A percentile compares a stretch with the other conserved stretches of the same genome.
Evolutionary conservation across 176 grass and related monocot species (phyloP).

Genomic region (Aegilops speltoides): DNA sequence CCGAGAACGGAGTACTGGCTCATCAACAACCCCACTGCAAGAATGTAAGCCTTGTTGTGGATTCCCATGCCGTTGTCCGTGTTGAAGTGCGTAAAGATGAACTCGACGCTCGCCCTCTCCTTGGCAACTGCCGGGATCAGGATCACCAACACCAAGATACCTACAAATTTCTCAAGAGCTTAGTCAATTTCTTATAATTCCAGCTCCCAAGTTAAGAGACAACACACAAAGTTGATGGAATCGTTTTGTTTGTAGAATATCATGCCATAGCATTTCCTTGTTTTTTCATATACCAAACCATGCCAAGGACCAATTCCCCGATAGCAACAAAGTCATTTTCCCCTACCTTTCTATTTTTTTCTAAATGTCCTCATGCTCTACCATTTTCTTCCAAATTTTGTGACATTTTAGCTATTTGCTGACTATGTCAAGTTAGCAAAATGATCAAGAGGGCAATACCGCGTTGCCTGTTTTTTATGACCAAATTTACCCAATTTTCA

Average conservation of each 20-base stretch:
- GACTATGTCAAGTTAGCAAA: too few species aligned
- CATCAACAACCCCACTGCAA: conserved; percentile 49
- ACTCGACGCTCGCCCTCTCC: conserved; percentile 40
- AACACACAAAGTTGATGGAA: background rate
- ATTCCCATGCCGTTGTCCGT: conserved; percentile 50
- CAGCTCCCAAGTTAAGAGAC: background rate
- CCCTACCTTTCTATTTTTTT: background rate
- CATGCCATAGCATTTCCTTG: background rate
- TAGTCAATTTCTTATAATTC: background rate
- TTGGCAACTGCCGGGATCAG: conserved; percentile 39
- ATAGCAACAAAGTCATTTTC: too few species aligned
- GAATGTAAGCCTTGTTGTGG: conserved; percentile 39
- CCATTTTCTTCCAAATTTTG: background rate
- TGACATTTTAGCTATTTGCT: too few species aligned
- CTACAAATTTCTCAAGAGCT: background rate
- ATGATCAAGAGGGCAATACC: too few species aligned
- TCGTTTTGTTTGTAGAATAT: background rate
- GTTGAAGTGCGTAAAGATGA: conserved; percentile 54
- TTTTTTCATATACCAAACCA: background rate
- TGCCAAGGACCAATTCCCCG: background rate
- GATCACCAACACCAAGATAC: conserved; percentile 39
- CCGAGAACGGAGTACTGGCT: conserved; percentile 49
- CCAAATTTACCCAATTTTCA: too few species aligned
- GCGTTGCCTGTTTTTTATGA: too few species aligned
- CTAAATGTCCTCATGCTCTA: background rate